phyloP scores from a whole-genome alignment of 1,284 basidiomycete genomes.

The Ceratobasidium sp. region DNA sequence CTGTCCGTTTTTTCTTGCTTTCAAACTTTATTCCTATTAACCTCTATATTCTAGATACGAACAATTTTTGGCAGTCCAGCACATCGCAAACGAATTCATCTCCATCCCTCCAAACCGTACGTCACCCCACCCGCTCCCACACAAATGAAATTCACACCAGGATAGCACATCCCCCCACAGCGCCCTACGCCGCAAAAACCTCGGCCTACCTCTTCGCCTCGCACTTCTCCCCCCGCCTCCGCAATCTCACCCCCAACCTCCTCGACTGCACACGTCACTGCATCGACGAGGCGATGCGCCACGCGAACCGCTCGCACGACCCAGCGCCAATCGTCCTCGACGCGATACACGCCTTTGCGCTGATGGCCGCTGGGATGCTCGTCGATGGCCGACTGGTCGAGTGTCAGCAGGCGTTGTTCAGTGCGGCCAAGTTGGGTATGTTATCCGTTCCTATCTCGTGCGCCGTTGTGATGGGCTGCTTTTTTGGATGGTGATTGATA shows the following conservation, averaged over 20 bases:
- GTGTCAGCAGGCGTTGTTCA: conserved; percentile 31
- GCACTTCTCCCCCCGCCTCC: conserved; percentile 7
- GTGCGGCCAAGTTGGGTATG: conserved; percentile 34
- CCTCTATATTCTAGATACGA: not conserved
- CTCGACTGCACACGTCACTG: conserved; percentile 14
- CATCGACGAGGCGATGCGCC: conserved; percentile 24
- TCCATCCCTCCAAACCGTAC: not conserved
- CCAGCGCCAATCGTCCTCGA: conserved; percentile 20
- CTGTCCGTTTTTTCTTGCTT: conserved; percentile 19
- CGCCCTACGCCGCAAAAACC: conserved; percentile 17
- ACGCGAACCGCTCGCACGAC: not conserved
- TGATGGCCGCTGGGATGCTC: conserved; percentile 14
- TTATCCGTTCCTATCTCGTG: not conserved
- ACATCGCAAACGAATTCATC: conserved; percentile 27
- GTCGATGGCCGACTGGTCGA: conserved; percentile 19
- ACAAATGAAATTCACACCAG: not conserved
- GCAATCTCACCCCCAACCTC: not conserved
- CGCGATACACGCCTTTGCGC: conserved; percentile 28
- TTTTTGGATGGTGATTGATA: not conserved
- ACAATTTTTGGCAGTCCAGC: conserved; percentile 5
- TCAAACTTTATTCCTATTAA: not conserved
- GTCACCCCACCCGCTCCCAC: not conserved
- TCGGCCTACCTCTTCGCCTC: conserved; percentile 28
- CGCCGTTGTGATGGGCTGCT: not conserved
- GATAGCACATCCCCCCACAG: not conserved